Conservation (phyloP, 2,329 filamentous ascomycete genomes). For the Diplodia corticola region DNA sequence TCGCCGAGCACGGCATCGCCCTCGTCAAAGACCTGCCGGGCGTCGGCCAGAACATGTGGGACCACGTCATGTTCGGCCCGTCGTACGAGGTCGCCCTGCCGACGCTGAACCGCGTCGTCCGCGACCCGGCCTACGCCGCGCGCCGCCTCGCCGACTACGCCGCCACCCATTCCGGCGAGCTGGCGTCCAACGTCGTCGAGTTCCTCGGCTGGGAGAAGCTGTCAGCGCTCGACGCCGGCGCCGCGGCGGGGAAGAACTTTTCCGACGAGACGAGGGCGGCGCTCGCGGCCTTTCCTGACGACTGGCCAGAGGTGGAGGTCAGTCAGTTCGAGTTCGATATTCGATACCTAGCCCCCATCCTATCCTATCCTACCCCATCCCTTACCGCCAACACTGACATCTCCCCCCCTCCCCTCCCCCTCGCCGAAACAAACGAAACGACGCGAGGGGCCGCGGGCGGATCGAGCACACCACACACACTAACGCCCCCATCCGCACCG, state of each 20-base stretch:
- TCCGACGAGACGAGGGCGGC: conserved; percentile 16
- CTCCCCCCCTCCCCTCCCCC: too few relatives aligned
- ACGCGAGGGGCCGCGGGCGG: too few relatives aligned
- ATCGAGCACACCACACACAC: not conserved
- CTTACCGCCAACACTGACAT: too few relatives aligned
- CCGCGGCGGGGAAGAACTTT: not conserved
- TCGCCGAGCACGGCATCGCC: conserved; percentile 28
- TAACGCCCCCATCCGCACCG: not conserved
- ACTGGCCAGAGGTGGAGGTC: conserved; percentile 34
- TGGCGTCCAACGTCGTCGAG: conserved; percentile 30
- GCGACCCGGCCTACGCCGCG: conserved; percentile 22
- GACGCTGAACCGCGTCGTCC: conserved; percentile 28
- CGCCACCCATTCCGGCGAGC: conserved; percentile 24
- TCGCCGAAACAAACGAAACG: too few relatives aligned
- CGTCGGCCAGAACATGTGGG: conserved; percentile 38
- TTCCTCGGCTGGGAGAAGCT: conserved; percentile 33
- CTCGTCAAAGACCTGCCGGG: conserved; percentile 29
- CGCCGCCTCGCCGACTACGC: conserved; percentile 28
- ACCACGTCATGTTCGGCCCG: conserved; percentile 30
- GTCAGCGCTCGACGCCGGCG: conserved; percentile 21
- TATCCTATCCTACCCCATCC: too few relatives aligned
- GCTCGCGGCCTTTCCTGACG: conserved; percentile 26
- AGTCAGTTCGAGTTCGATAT: too few relatives aligned
- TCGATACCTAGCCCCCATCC: too few relatives aligned
- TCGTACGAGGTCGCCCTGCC: conserved; percentile 28